phyloP scores from a whole-genome alignment of 306 rosid genomes.

The Ammopiptanthus mongolicus region DNA sequence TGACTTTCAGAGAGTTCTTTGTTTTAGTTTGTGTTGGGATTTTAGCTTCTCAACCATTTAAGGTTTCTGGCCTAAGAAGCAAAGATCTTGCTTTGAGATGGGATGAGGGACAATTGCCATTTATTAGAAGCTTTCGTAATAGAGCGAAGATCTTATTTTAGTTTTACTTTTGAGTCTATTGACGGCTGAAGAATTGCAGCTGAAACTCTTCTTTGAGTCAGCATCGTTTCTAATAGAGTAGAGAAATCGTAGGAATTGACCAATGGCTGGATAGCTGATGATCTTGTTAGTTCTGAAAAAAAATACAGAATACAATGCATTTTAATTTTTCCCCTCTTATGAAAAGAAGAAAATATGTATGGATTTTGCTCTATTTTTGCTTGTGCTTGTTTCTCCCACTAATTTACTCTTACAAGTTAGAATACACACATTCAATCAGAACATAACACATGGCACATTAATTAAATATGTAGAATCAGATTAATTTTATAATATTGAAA shows the following conservation, averaged over 20 bases:
- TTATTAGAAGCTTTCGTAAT: conserved; percentile 36
- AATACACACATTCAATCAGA: neutral
- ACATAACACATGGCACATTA: neutral
- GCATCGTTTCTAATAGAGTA: conserved; percentile 28
- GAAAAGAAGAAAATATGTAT: neutral
- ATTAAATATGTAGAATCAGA: neutral
- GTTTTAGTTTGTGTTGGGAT: conserved; percentile 50
- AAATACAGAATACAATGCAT: conserved; percentile 39
- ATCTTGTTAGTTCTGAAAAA: conserved; percentile 38
- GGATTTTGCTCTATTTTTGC: neutral
- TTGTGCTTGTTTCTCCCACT: neutral
- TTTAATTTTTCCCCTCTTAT: neutral
- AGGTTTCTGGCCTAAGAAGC: conserved; percentile 55
- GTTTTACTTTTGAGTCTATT: conserved; percentile 8
- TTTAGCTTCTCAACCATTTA: conserved; percentile 57
- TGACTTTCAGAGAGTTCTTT: conserved; percentile 38
- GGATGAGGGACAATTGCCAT: conserved; percentile 36
- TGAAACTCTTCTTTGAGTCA: conserved; percentile 31
- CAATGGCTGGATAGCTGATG: conserved; percentile 43
- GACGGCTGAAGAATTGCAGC: conserved; percentile 43
- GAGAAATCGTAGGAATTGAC: conserved; percentile 45
- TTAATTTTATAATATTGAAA: too few species aligned
- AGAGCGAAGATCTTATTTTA: too few species aligned
- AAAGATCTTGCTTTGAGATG: conserved; percentile 67
- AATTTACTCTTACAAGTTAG: neutral